A percentile compares a stretch with the other conserved stretches of the same genome.
These are phyloP conservation scores for Solanum hybrid DNA, from an alignment of 305 asterid genomes.

Conservation along the genomic window DNA sequence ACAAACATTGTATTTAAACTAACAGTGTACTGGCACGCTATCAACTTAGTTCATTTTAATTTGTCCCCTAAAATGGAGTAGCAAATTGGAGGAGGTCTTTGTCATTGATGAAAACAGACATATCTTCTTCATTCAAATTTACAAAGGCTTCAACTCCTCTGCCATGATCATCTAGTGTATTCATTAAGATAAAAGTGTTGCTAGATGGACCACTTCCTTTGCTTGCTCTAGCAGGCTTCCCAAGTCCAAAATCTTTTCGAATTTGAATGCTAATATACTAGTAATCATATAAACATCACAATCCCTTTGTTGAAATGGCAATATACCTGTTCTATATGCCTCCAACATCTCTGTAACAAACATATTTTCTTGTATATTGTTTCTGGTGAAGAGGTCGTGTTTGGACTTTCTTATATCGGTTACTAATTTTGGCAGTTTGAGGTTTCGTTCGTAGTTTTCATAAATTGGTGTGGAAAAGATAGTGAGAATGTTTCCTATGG, in stretches of 20 bases:
- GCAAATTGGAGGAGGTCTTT: not conserved
- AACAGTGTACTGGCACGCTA: too few relatives aligned
- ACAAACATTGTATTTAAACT: too few relatives aligned
- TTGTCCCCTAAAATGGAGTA: not conserved
- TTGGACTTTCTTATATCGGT: not conserved
- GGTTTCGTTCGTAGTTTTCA: not conserved
- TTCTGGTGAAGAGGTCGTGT: not conserved
- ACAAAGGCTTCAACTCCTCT: not conserved
- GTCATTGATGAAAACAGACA: not conserved
- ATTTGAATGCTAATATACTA: not conserved
- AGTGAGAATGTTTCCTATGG: too few relatives aligned
- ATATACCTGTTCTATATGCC: not conserved
- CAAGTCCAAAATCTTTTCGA: not conserved
- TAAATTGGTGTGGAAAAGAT: not conserved
- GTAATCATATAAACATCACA: not conserved
- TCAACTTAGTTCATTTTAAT: not conserved
- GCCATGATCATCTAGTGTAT: not conserved
- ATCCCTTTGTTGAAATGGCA: not conserved
- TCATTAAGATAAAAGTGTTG: not conserved
- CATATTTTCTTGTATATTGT: not conserved
- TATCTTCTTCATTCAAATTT: too few relatives aligned
- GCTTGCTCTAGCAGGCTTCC: not conserved
- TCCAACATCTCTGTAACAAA: not conserved
- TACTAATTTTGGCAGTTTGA: too few relatives aligned
- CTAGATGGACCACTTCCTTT: not conserved